These are phyloP conservation scores for Clavulina sp. DNA, from an alignment of 768 basidiomycete genomes.

Conservation along the genomic window DNA sequence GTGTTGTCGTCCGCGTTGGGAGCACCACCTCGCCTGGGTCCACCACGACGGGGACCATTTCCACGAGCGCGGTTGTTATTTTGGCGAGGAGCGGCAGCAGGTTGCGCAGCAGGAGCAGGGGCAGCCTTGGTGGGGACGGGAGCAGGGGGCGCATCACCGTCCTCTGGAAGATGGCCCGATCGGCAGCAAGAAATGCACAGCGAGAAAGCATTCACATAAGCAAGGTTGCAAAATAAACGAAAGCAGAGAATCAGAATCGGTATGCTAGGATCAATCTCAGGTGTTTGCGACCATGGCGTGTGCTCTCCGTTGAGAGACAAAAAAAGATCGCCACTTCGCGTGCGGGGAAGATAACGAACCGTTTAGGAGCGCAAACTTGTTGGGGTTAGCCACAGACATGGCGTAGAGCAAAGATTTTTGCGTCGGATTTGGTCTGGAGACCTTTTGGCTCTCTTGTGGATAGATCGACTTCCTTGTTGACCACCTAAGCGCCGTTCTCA, in stretches of 20 bases:
- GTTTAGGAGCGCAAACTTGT: slow-evolving; percentile 7
- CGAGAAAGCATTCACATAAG: neutral
- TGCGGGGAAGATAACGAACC: neutral
- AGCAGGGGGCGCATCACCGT: slow-evolving; percentile 18
- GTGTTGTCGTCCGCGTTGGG: slow-evolving; percentile 25
- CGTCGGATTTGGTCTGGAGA: too few relatives aligned
- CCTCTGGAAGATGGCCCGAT: slow-evolving; percentile 6
- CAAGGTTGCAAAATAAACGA: neutral
- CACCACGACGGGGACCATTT: slow-evolving; percentile 39
- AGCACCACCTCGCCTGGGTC: slow-evolving; percentile 41
- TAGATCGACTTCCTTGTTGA: too few relatives aligned
- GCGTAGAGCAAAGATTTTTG: neutral
- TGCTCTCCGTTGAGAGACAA: neutral
- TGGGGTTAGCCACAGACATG: slow-evolving; percentile 9
- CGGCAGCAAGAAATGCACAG: neutral
- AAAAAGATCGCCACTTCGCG: neutral
- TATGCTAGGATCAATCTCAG: too few relatives aligned
- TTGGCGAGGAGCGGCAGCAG: slow-evolving; percentile 15
- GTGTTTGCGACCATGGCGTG: too few relatives aligned
- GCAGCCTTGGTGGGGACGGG: slow-evolving; percentile 19
- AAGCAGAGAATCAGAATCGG: neutral
- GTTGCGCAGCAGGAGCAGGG: neutral
- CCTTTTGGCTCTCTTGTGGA: too few relatives aligned
- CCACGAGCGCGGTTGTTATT: slow-evolving; percentile 32
- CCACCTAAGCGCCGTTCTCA: too few relatives aligned